Percentiles rank a stretch among this genome's conserved stretches.
These are phyloP conservation scores for Alternaria tenuissima DNA, from an alignment of 2,329 filamentous ascomycete species.

Conservation along the genomic window DNA sequence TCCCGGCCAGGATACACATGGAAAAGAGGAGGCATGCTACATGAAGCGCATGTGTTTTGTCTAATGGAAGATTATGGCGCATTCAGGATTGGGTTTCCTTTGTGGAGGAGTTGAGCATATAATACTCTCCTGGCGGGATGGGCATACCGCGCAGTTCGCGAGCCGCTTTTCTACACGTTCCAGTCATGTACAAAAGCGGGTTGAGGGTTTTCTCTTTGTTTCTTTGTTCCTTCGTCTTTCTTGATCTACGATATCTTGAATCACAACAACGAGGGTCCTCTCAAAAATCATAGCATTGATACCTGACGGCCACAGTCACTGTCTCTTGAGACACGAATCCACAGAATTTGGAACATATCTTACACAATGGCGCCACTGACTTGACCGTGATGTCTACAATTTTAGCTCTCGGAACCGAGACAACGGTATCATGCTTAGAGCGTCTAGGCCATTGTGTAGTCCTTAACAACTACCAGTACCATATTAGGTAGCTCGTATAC, in stretches of 20 bases:
- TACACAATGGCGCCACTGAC: conserved; percentile 10
- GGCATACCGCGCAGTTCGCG: conserved; percentile 25
- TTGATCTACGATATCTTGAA: conserved; percentile 27
- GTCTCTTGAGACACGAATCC: conserved; percentile 28
- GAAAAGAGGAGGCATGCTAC: conserved; percentile 24
- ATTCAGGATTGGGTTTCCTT: conserved; percentile 18
- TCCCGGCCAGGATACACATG: conserved; percentile 25
- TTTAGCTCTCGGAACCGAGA: background rate
- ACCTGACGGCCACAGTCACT: conserved; percentile 20
- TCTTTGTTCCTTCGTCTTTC: conserved; percentile 11
- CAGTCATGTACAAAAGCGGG: conserved; percentile 46
- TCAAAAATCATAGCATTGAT: conserved; percentile 28
- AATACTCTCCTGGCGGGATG: conserved; percentile 28
- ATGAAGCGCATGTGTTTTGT: conserved; percentile 24
- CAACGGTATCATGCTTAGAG: background rate
- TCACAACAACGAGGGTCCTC: conserved; percentile 15
- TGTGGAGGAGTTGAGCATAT: conserved; percentile 21
- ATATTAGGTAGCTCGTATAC: background rate
- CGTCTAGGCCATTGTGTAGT: conserved; percentile 6
- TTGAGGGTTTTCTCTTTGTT: conserved; percentile 24
- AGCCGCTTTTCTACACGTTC: conserved; percentile 19
- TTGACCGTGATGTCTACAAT: conserved; percentile 8
- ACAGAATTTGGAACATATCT: conserved; percentile 36
- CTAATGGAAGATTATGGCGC: conserved; percentile 23
- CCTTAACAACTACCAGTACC: conserved; percentile 5